Evolutionary conservation across 2,329 filamentous ascomycete genomes (phyloP), one percentile per base, ranked within the genome.

Genomic region (Trichoderma koningiopsis): DNA sequence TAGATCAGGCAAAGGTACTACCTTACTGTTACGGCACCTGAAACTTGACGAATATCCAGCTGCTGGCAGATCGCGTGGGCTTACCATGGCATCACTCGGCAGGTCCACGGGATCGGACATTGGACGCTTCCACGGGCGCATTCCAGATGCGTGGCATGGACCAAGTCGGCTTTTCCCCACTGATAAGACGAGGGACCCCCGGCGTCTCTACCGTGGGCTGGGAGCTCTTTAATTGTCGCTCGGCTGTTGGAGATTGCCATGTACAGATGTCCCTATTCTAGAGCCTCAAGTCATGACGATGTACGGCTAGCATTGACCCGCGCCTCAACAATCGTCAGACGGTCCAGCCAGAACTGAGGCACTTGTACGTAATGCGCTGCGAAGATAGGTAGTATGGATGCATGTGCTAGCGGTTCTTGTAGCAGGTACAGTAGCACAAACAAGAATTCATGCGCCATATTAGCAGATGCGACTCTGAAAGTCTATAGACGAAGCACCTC

Each of bases 141-240:
- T 58, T 66, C 62, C 35, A 58, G 55, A 59, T 58, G 57, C 57
- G 55, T 40, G 55, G 40, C 64, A 67, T 43, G 61, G 61, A 56
- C 49, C 49, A 57, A 49, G 37, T 22, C 14, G 29, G 33, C 37
- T 57, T n/a, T 43, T 58, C 63, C 37, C 63, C 53, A 49, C 63
- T 58, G 53, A 29, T 16, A 58, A 24, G 35, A 35, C 63, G 52
- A 43, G 62, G 29, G 52, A 16, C 52, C n/a, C 43, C 24, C 14
- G 14, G 13, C 16, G 27, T 56, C 53, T 56, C 19, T 22, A 2
- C 40, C 60, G 27, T 53, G 60, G 47, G 47, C 22, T 49, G n/a
- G 40, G 2, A 43, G 40, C 24, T 49, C 22, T 67, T 47, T 37
- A 37, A 35, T 67, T 37, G 43, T 43, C 29, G 40, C 37, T 64